Percentiles rank a stretch among this genome's conserved stretches.
phyloP scores from a whole-genome alignment of 257 asterid species.

The Nicotiana undulata region DNA sequence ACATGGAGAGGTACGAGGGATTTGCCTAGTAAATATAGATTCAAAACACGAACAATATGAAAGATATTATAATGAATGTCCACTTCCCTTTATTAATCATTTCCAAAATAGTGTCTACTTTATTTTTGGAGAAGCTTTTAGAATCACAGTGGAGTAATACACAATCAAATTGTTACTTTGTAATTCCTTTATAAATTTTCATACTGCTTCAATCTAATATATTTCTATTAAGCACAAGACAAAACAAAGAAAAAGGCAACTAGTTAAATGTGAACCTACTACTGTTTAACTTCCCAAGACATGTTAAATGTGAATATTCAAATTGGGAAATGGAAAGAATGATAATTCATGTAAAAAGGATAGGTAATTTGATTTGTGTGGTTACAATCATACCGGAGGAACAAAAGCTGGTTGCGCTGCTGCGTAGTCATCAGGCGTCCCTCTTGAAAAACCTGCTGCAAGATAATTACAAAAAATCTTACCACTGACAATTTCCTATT shows the following conservation, averaged over 20 bases:
- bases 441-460: not conserved
- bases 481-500: not conserved
- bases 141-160: not conserved
- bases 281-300: not conserved
- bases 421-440: not conserved
- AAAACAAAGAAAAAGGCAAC: not conserved
- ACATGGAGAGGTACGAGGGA: not conserved
- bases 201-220: not conserved
- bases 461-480: not conserved
- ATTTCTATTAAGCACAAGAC: not conserved
- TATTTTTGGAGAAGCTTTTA: not conserved
- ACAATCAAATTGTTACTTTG: not conserved
- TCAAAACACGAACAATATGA: not conserved
- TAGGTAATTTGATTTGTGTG: not conserved
- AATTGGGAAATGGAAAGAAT: not conserved
- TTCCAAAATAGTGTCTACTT: not conserved
- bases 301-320: not conserved
- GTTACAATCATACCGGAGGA: not conserved
- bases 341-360: not conserved
- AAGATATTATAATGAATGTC: not conserved
- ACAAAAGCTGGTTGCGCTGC: not conserved
- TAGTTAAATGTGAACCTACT: not conserved
- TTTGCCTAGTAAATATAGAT: not conserved
- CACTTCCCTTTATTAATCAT: not conserved
- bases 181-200: not conserved